phyloP scores from a whole-genome alignment of 768 basidiomycete genomes.

The Peribolospora kevripleyi region DNA sequence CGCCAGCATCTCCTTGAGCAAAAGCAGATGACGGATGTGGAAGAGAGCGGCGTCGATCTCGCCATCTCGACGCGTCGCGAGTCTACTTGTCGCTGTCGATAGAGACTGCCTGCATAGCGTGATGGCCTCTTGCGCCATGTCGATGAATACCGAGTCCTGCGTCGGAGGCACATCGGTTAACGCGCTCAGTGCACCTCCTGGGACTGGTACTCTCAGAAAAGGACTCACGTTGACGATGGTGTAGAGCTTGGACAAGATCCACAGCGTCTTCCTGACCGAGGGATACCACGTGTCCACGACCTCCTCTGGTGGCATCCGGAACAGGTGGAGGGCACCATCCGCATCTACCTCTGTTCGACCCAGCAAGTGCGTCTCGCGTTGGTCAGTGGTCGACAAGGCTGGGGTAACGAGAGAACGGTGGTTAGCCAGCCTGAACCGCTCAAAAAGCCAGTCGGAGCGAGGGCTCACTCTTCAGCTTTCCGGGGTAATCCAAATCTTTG shows the following conservation, averaged over 20 bases:
- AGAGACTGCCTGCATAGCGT: conserved; percentile 60
- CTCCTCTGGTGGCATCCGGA: conserved; percentile 43
- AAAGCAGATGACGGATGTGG: conserved; percentile 65
- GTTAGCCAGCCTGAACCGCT: no score
- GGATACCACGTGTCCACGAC: conserved; percentile 80
- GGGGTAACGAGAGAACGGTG: not conserved
- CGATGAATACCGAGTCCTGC: conserved; percentile 84
- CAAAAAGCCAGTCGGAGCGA: not conserved
- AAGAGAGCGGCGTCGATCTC: conserved; percentile 56
- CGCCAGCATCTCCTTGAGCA: conserved; percentile 69
- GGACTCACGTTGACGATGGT: conserved; percentile 64
- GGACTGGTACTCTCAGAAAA: not conserved
- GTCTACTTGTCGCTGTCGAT: conserved; percentile 39
- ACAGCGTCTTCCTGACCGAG: conserved; percentile 61
- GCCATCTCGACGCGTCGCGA: conserved; percentile 25
- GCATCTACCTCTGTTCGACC: not conserved
- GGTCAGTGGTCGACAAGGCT: conserved; percentile 5
- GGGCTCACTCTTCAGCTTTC: conserved; percentile 43
- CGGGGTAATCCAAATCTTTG: conserved; percentile 69
- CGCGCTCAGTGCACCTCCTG: no score
- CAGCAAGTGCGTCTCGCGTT: not conserved
- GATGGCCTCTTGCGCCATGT: conserved; percentile 84
- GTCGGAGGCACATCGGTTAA: not conserved
- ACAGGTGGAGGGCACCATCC: conserved; percentile 20
- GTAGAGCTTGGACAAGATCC: conserved; percentile 72